A percentile compares a stretch with the other conserved stretches of the same genome.
phyloP scores from a whole-genome alignment of 345 rosid genomes.

The Salix viminalis region DNA sequence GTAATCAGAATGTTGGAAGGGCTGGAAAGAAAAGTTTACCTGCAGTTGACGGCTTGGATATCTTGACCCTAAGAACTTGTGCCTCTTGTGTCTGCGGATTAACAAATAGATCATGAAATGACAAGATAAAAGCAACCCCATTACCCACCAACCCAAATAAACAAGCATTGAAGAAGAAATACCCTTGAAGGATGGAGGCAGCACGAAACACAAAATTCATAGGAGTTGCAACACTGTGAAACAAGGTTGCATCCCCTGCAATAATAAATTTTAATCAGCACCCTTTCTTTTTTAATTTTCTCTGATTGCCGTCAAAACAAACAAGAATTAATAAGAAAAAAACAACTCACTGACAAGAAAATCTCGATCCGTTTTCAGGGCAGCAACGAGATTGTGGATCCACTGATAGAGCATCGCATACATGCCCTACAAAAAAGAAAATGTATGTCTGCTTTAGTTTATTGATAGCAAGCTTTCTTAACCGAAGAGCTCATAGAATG shows the following conservation, averaged over 20 bases:
- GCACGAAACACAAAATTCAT: slow-evolving; percentile 92
- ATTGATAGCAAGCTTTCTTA: background rate
- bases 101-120: slow-evolving; percentile 14
- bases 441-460: background rate
- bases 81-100: slow-evolving; percentile 52
- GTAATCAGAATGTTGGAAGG: too few species aligned
- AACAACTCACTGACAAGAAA: slow-evolving; percentile 86
- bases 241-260: slow-evolving; percentile 75
- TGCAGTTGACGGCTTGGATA: slow-evolving; percentile 81
- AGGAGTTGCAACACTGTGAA: slow-evolving; percentile 77
- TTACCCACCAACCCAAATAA: slow-evolving; percentile 3
- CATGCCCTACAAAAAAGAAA: slow-evolving; percentile 48
- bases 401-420: slow-evolving; percentile 76
- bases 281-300: background rate
- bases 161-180: slow-evolving; percentile 15
- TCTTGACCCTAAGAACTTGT: slow-evolving; percentile 54
- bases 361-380: slow-evolving; percentile 74
- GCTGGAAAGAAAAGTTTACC: slow-evolving; percentile 35
- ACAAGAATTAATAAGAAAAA: background rate
- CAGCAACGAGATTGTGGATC: slow-evolving; percentile 78
- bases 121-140: slow-evolving; percentile 12
- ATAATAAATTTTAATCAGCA: slow-evolving; percentile 9
- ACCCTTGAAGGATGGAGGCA: slow-evolving; percentile 74
- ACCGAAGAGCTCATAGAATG: background rate
- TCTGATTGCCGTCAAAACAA: background rate